Evolutionary conservation across 2,329 filamentous ascomycete genomes (phyloP).

Genomic region (Gliomastix tumulicola): DNA sequence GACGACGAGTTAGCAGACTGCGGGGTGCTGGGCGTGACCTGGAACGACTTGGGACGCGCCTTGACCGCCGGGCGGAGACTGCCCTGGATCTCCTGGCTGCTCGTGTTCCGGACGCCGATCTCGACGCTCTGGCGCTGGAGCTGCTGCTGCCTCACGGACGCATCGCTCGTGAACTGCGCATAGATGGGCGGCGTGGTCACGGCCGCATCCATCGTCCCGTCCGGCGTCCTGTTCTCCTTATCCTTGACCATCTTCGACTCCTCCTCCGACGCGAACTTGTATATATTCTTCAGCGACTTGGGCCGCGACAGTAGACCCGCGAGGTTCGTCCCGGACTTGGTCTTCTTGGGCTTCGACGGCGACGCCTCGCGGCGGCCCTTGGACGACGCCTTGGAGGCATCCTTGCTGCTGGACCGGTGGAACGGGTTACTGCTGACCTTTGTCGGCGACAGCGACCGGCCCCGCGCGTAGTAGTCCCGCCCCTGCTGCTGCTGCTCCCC

Average conservation of each 20-base stretch:
- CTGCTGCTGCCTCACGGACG: constrained; percentile 11
- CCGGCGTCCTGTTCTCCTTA: constrained; percentile 75
- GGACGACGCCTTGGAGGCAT: constrained; percentile 1
- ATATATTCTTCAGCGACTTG: constrained; percentile 64
- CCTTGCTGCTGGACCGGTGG: constrained; percentile 13
- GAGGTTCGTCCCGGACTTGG: constrained; percentile 80
- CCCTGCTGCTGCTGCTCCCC: background rate
- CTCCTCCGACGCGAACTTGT: constrained; percentile 45
- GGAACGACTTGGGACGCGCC: constrained; percentile 44
- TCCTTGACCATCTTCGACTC: constrained; percentile 49
- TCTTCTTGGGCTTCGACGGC: constrained; percentile 63
- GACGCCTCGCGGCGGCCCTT: constrained; percentile 32
- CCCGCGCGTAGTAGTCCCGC: constrained; percentile 17
- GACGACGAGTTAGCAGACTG: background rate
- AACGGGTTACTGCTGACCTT: constrained; percentile 32
- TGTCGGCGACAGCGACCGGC: constrained; percentile 32
- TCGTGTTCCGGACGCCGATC: constrained; percentile 10
- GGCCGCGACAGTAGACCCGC: constrained; percentile 66
- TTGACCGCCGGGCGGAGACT: constrained; percentile 19
- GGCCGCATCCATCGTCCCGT: constrained; percentile 8
- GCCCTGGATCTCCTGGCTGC: constrained; percentile 10
- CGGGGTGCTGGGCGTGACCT: constrained; percentile 16
- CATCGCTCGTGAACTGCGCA: constrained; percentile 55
- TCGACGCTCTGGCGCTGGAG: constrained; percentile 15
- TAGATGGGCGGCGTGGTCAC: constrained; percentile 62